A percentile compares a stretch with the other conserved stretches of the same genome.
These are phyloP conservation scores for Lagerstroemia speciosa DNA, from an alignment of 345 rosid genomes.

Conservation along the genomic window DNA sequence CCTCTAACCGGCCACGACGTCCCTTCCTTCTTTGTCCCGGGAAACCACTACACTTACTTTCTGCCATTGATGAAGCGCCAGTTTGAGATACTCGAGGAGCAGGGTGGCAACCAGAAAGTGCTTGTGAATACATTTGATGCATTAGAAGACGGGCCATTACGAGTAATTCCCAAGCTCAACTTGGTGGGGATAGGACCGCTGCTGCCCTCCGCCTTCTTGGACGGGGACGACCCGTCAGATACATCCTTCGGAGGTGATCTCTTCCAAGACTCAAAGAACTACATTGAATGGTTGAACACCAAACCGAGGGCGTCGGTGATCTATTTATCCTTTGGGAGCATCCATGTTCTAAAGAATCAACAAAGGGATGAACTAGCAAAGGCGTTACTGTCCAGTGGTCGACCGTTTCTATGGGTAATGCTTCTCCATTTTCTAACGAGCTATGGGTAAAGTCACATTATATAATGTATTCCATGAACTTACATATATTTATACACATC, in stretches of 20 bases:
- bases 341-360: not conserved
- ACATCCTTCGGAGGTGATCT: too few species aligned
- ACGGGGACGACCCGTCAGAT: not conserved
- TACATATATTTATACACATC: too few species aligned
- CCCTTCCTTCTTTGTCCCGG: slow-evolving; percentile 40
- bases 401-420: slow-evolving; percentile 11
- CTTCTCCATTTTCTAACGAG: too few species aligned
- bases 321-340: too few species aligned
- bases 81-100: not conserved
- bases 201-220: not conserved
- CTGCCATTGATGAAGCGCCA: slow-evolving; percentile 4
- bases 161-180: too few species aligned
- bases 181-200: slow-evolving; percentile 7
- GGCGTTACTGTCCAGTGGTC: not conserved
- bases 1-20: slow-evolving; percentile 28
- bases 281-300: slow-evolving; percentile 7
- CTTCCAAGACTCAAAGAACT: not conserved
- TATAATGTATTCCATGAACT: too few species aligned
- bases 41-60: slow-evolving; percentile 3
- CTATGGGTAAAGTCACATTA: not conserved
- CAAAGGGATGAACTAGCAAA: slow-evolving; percentile 8
- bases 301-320: slow-evolving; percentile 3
- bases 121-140: slow-evolving; percentile 10
- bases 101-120: not conserved
- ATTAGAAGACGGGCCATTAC: slow-evolving; percentile 6